Conservation (phyloP, 805 yeast genomes). For the Kodamaea leandrae region DNA sequence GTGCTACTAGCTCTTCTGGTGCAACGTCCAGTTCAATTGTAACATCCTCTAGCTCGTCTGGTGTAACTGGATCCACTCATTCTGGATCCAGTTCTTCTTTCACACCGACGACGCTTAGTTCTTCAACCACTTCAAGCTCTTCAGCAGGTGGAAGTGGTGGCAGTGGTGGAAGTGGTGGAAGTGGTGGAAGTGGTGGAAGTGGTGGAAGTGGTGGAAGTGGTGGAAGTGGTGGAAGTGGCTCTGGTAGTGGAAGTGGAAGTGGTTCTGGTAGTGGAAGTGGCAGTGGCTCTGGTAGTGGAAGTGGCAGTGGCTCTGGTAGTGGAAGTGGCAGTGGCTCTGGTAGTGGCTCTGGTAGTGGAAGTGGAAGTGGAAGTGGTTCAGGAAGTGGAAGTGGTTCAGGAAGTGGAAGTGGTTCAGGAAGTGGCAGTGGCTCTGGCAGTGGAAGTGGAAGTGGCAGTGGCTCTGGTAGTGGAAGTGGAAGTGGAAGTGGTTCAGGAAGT, state of each 20-base stretch:
- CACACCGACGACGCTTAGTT: neutral
- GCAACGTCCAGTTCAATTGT: constrained; percentile 2
- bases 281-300: constrained; percentile 5
- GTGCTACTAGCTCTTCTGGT: constrained; percentile 2
- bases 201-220: too few species aligned
- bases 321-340: constrained; percentile 2
- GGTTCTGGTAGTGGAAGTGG: too few species aligned
- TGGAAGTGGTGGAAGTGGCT: too few species aligned
- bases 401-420: too few species aligned
- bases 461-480: constrained; percentile 3
- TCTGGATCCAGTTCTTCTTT: neutral
- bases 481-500: constrained; percentile 2
- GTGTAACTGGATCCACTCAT: neutral
- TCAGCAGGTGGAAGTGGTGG: too few species aligned
- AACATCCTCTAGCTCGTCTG: neutral
- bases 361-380: too few species aligned
- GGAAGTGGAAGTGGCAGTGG: neutral
- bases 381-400: too few species aligned
- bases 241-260: too few species aligned
- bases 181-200: too few species aligned
- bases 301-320: constrained; percentile 3
- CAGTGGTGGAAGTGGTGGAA: too few species aligned
- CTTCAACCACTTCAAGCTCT: too few species aligned
- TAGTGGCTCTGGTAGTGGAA: constrained; percentile 2
- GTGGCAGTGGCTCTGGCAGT: constrained; percentile 5